Evolutionary conservation across 441 rosid species (phyloP).

Genomic region (Eruca vesicaria): DNA sequence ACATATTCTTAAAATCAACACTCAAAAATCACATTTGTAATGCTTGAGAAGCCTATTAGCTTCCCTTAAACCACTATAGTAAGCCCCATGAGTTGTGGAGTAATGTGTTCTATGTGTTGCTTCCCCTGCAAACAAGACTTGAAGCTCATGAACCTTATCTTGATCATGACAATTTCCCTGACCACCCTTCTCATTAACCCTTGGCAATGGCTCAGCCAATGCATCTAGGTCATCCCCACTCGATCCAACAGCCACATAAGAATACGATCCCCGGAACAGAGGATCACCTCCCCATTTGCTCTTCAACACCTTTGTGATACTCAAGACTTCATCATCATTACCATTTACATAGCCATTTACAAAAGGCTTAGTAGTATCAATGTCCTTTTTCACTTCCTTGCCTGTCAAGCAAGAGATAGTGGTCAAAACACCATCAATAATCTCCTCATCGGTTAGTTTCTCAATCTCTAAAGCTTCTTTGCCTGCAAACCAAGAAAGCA

Average conservation of each 20-base stretch:
- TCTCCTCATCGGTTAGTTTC: constrained; percentile 66
- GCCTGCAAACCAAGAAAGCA: constrained; percentile 95
- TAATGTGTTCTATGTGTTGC: constrained; percentile 98
- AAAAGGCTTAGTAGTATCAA: not conserved
- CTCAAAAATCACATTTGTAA: constrained; percentile 54
- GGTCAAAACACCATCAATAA: constrained; percentile 58
- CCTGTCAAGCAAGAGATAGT: constrained; percentile 56
- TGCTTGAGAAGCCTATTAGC: constrained; percentile 95
- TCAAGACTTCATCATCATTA: constrained; percentile 28
- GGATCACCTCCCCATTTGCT: constrained; percentile 93
- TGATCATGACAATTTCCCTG: constrained; percentile 23
- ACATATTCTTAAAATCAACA: constrained; percentile 35
- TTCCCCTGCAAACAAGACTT: constrained; percentile 95
- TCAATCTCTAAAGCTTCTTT: constrained; percentile 90
- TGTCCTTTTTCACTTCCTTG: constrained; percentile 29
- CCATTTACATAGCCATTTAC: constrained; percentile 40
- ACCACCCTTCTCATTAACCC: constrained; percentile 26
- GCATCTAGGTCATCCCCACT: constrained; percentile 83
- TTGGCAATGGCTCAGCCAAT: constrained; percentile 88
- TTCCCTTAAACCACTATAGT: constrained; percentile 95
- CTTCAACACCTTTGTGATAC: constrained; percentile 59
- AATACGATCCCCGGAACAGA: constrained; percentile 84
- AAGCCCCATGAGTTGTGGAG: constrained; percentile 97
- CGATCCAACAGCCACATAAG: constrained; percentile 87
- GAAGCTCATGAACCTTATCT: constrained; percentile 42